Conservation (phyloP, 352 stramenopile species). For the Phytopythium delawarense region DNA sequence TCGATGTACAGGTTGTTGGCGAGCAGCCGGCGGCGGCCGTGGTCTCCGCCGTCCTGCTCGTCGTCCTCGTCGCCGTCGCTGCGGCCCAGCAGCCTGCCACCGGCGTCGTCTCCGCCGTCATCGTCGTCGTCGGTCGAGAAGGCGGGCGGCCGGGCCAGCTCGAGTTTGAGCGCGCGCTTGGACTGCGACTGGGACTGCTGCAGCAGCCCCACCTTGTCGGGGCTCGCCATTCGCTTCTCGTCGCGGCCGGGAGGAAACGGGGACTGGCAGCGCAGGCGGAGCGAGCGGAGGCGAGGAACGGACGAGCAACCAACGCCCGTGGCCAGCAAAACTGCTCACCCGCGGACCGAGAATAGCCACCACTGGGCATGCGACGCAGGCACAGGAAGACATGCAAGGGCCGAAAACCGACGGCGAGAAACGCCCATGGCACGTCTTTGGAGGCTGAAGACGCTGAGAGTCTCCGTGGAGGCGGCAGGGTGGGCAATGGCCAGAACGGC, state of each 20-base stretch:
- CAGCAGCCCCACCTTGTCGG: background rate
- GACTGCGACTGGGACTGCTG: slow-evolving; percentile 3
- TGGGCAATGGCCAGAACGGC: background rate
- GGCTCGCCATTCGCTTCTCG: background rate
- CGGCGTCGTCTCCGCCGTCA: slow-evolving; percentile 23
- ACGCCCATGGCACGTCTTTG: background rate
- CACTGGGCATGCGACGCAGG: background rate
- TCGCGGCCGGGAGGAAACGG: background rate
- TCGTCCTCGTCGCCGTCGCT: slow-evolving; percentile 26
- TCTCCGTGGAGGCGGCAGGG: background rate
- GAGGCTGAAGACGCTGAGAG: no score
- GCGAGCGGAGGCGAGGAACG: background rate
- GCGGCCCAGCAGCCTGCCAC: slow-evolving; percentile 12
- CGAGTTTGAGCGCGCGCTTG: slow-evolving; percentile 8
- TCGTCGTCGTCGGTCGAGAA: slow-evolving; percentile 25
- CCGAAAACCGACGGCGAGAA: background rate
- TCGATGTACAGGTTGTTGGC: slow-evolving; percentile 67
- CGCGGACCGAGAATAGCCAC: background rate
- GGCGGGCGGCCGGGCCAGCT: slow-evolving; percentile 2
- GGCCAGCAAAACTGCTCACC: background rate
- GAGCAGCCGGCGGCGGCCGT: slow-evolving; percentile 40
- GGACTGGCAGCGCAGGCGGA: background rate
- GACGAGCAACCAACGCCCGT: background rate
- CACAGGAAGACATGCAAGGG: no score
- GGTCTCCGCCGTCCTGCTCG: slow-evolving; percentile 30